These are phyloP conservation scores for Coniella vitis DNA, from an alignment of 2,329 filamentous ascomycete species.

Conservation along the genomic window DNA sequence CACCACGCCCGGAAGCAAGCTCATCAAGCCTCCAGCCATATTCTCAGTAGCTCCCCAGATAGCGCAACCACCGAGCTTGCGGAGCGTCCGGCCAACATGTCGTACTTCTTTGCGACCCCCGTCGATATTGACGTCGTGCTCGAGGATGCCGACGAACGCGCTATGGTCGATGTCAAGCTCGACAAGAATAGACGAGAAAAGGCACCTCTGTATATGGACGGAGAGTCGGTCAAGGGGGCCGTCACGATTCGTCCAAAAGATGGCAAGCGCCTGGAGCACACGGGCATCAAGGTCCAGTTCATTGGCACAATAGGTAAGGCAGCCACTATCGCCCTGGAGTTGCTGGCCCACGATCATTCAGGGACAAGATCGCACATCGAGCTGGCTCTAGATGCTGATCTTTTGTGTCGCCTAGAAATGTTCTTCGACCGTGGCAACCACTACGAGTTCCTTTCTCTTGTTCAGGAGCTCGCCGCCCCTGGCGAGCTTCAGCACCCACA, in stretches of 20 bases:
- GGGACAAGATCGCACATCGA: too few relatives aligned
- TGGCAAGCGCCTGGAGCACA: constrained; percentile 95
- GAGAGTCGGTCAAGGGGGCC: constrained; percentile 93
- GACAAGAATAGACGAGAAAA: constrained; percentile 98
- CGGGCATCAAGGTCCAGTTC: constrained; percentile 98
- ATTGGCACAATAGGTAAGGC: constrained; percentile 88
- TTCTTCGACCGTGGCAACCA: constrained; percentile 99
- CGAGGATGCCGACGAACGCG: constrained; percentile 86
- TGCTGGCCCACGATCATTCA: background rate
- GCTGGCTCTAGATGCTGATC: background rate
- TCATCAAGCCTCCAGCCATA: background rate
- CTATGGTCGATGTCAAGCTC: constrained; percentile 95
- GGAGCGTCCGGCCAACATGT: constrained; percentile 55
- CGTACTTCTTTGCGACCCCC: constrained; percentile 95
- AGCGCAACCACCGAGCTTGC: constrained; percentile 13
- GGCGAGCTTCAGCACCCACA: constrained; percentile 98
- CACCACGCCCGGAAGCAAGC: background rate
- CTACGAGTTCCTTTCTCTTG: constrained; percentile 96
- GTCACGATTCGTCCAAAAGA: constrained; percentile 96
- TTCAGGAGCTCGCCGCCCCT: constrained; percentile 92
- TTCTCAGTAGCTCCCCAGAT: constrained; percentile 9
- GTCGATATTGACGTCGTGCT: constrained; percentile 99
- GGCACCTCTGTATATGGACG: constrained; percentile 93
- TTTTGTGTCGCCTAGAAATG: constrained; percentile 67
- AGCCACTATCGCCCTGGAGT: background rate